Evolutionary conservation across 148 eudicot species (phyloP).

Genomic region (Rhododendron vialii): DNA sequence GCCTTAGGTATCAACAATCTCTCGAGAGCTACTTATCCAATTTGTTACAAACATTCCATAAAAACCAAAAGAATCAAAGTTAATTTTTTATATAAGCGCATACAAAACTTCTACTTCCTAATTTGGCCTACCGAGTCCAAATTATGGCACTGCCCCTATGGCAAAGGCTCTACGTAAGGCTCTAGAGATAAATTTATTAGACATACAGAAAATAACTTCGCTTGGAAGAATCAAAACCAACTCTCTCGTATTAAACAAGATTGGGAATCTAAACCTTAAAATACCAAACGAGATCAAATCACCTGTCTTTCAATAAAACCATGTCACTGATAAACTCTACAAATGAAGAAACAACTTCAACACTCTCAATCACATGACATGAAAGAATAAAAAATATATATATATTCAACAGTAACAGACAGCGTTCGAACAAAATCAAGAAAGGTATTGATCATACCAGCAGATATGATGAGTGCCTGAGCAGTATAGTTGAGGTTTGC

Average conservation of each 20-base stretch:
- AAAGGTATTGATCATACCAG: constrained; percentile 35
- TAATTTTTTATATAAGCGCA: no score
- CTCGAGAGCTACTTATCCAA: no score
- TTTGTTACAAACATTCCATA: not conserved
- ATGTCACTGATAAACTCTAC: not conserved
- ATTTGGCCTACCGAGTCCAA: not conserved
- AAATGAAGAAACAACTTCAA: not conserved
- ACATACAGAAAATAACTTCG: no score
- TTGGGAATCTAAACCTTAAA: not conserved
- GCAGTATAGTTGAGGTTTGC: constrained; percentile 83
- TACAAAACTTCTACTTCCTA: not conserved
- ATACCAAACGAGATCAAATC: not conserved
- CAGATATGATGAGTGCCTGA: constrained; percentile 92
- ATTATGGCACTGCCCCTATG: not conserved
- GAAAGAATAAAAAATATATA: not conserved
- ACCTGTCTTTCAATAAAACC: not conserved
- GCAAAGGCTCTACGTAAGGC: not conserved
- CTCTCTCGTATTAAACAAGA: not conserved
- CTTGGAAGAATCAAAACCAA: no score
- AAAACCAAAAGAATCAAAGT: not conserved
- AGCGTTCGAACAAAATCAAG: not conserved
- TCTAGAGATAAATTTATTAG: no score
- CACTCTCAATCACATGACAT: not conserved
- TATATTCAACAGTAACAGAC: not conserved
- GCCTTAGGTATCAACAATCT: no score